Evolutionary conservation across 345 rosid species (phyloP), one percentile per base, ranked within the genome.

Genomic region (Citrus reticulata): DNA sequence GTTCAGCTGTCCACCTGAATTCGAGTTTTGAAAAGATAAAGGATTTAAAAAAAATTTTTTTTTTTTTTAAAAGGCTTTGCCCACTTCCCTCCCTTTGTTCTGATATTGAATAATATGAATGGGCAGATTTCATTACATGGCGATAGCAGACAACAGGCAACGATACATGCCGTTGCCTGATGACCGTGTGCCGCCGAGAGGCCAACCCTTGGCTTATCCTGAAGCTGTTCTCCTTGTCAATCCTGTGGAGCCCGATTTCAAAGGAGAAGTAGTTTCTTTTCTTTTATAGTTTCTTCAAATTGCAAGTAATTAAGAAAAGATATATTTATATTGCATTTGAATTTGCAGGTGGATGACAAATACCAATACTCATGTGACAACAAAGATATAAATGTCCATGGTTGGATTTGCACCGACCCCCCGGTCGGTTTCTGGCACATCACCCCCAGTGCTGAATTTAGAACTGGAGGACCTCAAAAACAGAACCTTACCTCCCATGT

Each of bases 401-500:
- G 99, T 9, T 95, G 99, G 98, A 87, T 95, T 62, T 88, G 87
- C 83, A 84, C 83, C 2, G 86, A 90, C 35, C 90, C 95, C 8
- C 80, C 89, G 0, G 90, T 90, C 4, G 99, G 99, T 24, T 93
- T 93, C 84, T 95, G 98, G 99, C 91, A 88, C 85, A 91, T 95
- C 75, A 95, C 95, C 25, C 99, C 99, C 54, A 92, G 93, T 83
- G 76, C 86, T 63, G 99, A 93, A 91, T 95, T 90, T 81, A 88
- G 91, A 40, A 83, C 98, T 0, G 98, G 93, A 70, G 99, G 98
- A 32, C 94, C 97, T 0, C 84, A 85, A 30, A 95, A 95, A 70
- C 99, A 92, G 81, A 93, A 95, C 82, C 89, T 95, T 49, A 93
- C 97, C 49, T 95, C 95, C 55, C 99, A 95, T 49, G 91, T 86